Base-by-base conservation (phyloP, 768 basidiomycete species). In the Naganishia friedmannii region DNA sequence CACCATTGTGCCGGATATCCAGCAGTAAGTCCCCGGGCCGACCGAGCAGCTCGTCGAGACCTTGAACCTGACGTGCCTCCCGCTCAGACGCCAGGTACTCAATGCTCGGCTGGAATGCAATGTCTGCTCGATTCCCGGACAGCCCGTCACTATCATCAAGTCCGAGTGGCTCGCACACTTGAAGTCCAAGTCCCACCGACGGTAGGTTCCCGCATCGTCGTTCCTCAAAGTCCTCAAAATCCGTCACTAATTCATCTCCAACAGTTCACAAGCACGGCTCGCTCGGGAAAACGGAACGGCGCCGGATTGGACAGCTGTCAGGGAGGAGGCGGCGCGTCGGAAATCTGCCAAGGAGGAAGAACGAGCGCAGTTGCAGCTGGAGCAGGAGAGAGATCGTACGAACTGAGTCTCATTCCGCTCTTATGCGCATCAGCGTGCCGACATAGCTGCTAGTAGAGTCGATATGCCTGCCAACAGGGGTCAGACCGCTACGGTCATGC, bases 31-130 rank as follows among this genome's bases (percentile, higher is more conserved):
- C 3, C 23, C 6, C n/a, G 13, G 5, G 23, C 53, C 23, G 13
- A 26, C 60, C n/a, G n/a, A n/a, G n/a, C 34, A 45, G 29, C 17
- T 21, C 32, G 5, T 48, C 48, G 21, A 37, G 34, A 6, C 37
- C 23, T 51, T n/a, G n/a, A n/a, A n/a, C n/a, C n/a, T n/a, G n/a
- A n/a, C n/a, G n/a, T n/a, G n/a, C n/a, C n/a, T n/a, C n/a, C n/a
- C 68, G 56, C 2, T 13, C 39, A 48, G 26, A 53, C 75, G 78
- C 8, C 79, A 80, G 68, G 19, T 67, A 0, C 37, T 78, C 17
- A 76, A 80, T 54, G 69, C 74, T 5, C 39, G 77, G 54, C 65
- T 53, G 34, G 66, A 74, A 3, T 80, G 79, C 60, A 58, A 65
- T 8, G 23, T 72, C 12, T 80, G 79, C 53, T 76, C 75, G 9